These are phyloP conservation scores for Botrytis sinoallii DNA, from an alignment of 2,329 filamentous ascomycete species.

Conservation along the genomic window DNA sequence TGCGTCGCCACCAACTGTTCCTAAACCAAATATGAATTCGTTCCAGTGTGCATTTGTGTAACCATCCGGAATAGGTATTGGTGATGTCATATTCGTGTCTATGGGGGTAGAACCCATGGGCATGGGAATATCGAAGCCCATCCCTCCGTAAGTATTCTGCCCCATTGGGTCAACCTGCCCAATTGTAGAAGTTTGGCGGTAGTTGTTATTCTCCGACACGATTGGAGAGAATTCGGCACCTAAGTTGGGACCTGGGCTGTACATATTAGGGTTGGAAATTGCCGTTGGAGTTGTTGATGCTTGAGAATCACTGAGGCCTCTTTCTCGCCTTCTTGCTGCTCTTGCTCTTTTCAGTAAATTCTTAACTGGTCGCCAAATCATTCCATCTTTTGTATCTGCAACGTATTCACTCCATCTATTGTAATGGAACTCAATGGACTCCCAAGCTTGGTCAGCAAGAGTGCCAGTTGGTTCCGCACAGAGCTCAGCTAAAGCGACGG, in stretches of 20 bases:
- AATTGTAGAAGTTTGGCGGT: not conserved
- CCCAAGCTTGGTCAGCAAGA: slow-evolving; percentile 43
- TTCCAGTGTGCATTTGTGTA: slow-evolving; percentile 18
- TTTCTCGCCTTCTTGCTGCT: slow-evolving; percentile 34
- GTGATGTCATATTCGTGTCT: not conserved
- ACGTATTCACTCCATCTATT: slow-evolving; percentile 44
- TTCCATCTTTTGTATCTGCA: slow-evolving; percentile 49
- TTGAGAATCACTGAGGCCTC: slow-evolving; percentile 3
- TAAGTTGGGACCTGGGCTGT: not conserved
- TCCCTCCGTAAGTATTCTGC: not conserved
- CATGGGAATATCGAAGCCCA: slow-evolving; percentile 14
- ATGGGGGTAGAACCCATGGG: not conserved
- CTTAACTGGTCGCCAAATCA: slow-evolving; percentile 53
- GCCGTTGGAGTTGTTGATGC: not conserved
- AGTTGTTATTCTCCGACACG: not conserved
- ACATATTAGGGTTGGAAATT: not conserved
- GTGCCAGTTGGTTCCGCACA: slow-evolving; percentile 44
- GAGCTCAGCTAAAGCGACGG: slow-evolving; percentile 51
- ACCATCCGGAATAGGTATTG: not conserved
- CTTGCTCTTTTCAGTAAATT: slow-evolving; percentile 52
- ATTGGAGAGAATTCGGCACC: not conserved
- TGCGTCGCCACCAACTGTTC: not conserved
- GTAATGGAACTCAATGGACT: slow-evolving; percentile 46
- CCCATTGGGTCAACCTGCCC: slow-evolving; percentile 1
- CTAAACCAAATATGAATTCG: slow-evolving; percentile 14